Conservation (phyloP, 768 basidiomycete species). For the Podaxis pistillaris region DNA sequence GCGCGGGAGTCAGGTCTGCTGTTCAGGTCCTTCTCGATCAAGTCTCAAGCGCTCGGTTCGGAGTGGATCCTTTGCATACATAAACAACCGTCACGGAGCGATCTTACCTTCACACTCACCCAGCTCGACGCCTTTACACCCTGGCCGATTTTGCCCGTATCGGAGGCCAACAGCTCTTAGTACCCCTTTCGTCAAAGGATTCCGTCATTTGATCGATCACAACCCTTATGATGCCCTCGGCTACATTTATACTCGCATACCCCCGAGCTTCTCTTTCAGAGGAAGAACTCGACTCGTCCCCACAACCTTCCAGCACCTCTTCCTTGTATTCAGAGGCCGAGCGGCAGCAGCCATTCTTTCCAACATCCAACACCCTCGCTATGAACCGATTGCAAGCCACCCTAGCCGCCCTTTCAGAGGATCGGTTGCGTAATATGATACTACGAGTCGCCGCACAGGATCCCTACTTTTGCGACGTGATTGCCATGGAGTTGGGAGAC, state of each 20-base stretch:
- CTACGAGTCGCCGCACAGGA: constrained; percentile 34
- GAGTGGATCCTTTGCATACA: background rate
- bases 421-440: constrained; percentile 37
- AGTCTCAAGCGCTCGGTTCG: background rate
- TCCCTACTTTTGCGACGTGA: constrained; percentile 35
- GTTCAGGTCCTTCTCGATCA: constrained; percentile 1
- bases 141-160: constrained; percentile 3
- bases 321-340: constrained; percentile 23
- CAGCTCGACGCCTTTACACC: background rate
- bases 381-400: constrained; percentile 28
- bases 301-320: constrained; percentile 26
- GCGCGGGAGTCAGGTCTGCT: constrained; percentile 6
- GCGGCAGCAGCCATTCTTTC: constrained; percentile 16
- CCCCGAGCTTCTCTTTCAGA: constrained; percentile 12
- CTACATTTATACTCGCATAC: constrained; percentile 4
- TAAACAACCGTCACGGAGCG: background rate
- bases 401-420: constrained; percentile 35
- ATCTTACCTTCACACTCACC: background rate
- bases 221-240: background rate
- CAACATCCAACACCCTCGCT: constrained; percentile 10
- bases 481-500: constrained; percentile 35
- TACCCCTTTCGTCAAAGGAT: background rate
- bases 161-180: background rate
- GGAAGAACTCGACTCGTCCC: constrained; percentile 22
- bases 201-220: background rate